A percentile compares a stretch with the other conserved stretches of the same genome.
These are phyloP conservation scores for Microsporum ferrugineum DNA, from an alignment of 2,329 filamentous ascomycete genomes.

Conservation along the genomic window DNA sequence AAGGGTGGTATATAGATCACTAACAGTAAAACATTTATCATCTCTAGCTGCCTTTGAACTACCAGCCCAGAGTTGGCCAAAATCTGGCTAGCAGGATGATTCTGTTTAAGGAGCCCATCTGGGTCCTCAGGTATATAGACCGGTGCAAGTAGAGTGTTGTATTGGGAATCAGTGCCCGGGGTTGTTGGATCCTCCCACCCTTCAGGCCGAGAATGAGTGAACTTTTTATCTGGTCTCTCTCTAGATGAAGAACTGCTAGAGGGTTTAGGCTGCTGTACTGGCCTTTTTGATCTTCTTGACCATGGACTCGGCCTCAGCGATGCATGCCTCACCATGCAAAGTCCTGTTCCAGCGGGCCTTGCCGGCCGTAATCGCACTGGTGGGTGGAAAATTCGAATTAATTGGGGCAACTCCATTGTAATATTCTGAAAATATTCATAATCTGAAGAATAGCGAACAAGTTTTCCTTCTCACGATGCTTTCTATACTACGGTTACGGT, in stretches of 20 bases:
- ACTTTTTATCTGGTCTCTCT: not conserved
- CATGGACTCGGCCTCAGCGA: conserved; percentile 7
- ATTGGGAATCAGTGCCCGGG: conserved; percentile 34
- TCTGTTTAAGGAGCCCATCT: conserved; percentile 45
- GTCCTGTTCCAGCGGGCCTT: not conserved
- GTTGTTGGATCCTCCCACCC: conserved; percentile 22
- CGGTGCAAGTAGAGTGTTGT: conserved; percentile 45
- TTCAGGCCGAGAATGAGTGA: not conserved
- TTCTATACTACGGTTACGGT: not conserved
- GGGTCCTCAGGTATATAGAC: conserved; percentile 53
- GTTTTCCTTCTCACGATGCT: not conserved
- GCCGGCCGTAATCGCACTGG: not conserved
- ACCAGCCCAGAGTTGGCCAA: conserved; percentile 52
- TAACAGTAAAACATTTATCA: conserved; percentile 53
- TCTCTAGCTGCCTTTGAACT: conserved; percentile 51
- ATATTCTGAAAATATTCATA: not conserved
- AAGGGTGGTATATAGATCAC: conserved; percentile 12
- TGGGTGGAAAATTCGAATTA: not conserved
- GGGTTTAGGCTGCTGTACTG: not conserved
- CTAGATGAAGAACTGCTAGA: not conserved
- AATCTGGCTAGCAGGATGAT: conserved; percentile 47
- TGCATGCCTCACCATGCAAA: not conserved
- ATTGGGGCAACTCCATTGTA: not conserved
- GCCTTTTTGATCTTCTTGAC: conserved; percentile 1
- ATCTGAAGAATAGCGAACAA: not conserved